Conservation (phyloP, 2,329 filamentous ascomycete genomes). For the Cadophora sp. region DNA sequence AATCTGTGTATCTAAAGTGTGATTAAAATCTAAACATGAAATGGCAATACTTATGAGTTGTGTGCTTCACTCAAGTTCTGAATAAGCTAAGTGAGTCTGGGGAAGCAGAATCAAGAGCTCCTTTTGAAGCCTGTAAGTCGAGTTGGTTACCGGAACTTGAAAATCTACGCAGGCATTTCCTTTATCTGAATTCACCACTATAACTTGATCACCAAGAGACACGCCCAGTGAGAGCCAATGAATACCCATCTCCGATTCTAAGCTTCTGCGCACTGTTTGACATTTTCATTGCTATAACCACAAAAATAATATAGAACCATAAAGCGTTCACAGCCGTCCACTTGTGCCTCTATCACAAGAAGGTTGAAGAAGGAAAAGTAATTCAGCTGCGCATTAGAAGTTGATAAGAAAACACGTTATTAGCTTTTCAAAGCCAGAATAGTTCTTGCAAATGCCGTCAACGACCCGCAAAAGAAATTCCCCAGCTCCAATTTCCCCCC, state of each 20-base stretch:
- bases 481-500: constrained; percentile 38
- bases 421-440: constrained; percentile 45
- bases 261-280: not conserved
- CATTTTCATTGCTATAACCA: constrained; percentile 31
- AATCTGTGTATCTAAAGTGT: no score
- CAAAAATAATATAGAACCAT: constrained; percentile 33
- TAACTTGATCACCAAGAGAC: no score
- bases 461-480: constrained; percentile 45
- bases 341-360: constrained; percentile 35
- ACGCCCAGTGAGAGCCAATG: no score
- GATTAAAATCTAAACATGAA: no score
- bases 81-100: no score
- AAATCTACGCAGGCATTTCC: no score
- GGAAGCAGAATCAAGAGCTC: no score
- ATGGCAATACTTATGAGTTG: no score
- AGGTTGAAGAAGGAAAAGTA: constrained; percentile 39
- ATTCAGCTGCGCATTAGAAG: constrained; percentile 46
- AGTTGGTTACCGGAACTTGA: no score
- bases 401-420: constrained; percentile 46
- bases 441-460: constrained; percentile 45
- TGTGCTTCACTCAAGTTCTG: no score
- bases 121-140: no score
- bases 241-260: not conserved
- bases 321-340: constrained; percentile 32
- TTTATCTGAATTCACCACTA: no score